A percentile compares a stretch with the other conserved stretches of the same genome.
phyloP scores from a whole-genome alignment of 2,329 filamentous ascomycete species.

The Xylaria sp. region DNA sequence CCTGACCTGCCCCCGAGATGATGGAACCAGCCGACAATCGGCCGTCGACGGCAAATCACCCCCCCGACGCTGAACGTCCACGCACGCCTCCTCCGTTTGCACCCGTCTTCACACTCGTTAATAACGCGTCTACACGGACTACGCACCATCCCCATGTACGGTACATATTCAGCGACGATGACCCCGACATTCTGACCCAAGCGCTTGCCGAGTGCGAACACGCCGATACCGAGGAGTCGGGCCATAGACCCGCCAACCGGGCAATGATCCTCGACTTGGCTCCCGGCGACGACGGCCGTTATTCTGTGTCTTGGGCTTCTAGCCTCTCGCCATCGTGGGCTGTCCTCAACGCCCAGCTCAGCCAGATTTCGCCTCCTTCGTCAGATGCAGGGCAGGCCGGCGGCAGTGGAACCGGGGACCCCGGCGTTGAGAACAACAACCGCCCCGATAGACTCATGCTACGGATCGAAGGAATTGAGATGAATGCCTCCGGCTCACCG shows the following conservation, averaged over 20 bases:
- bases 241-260: slow-evolving; percentile 52
- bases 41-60: slow-evolving; percentile 38
- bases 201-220: slow-evolving; percentile 64
- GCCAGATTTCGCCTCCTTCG: slow-evolving; percentile 53
- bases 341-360: slow-evolving; percentile 60
- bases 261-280: slow-evolving; percentile 68
- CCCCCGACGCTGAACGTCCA: slow-evolving; percentile 38
- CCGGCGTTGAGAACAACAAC: slow-evolving; percentile 37
- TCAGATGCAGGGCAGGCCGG: slow-evolving; percentile 50
- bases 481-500: slow-evolving; percentile 51
- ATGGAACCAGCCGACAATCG: slow-evolving; percentile 44
- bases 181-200: slow-evolving; percentile 78
- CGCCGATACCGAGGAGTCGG: slow-evolving; percentile 46
- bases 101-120: slow-evolving; percentile 87
- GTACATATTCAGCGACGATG: slow-evolving; percentile 95
- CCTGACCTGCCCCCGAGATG: slow-evolving; percentile 43
- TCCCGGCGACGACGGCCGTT: slow-evolving; percentile 55
- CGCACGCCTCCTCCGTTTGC: slow-evolving; percentile 63
- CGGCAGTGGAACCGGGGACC: slow-evolving; percentile 48
- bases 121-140: slow-evolving; percentile 77
- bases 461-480: slow-evolving; percentile 66
- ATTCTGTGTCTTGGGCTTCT: slow-evolving; percentile 73
- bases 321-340: slow-evolving; percentile 81
- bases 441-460: slow-evolving; percentile 65
- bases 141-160: slow-evolving; percentile 87